phyloP scores from a whole-genome alignment of 441 rosid species.

The Gossypium armourianum region DNA sequence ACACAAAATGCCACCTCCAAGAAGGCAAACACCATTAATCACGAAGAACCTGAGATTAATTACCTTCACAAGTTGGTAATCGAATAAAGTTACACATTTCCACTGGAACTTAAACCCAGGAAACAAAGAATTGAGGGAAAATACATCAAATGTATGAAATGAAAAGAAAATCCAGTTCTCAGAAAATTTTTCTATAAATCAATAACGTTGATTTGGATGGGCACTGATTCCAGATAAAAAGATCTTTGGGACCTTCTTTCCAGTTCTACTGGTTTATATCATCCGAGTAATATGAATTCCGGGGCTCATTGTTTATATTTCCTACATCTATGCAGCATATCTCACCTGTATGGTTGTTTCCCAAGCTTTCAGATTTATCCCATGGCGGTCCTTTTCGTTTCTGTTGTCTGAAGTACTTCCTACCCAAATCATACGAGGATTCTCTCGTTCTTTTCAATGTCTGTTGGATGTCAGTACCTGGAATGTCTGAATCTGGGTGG shows the following conservation, averaged over 20 bases:
- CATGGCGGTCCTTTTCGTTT: constrained; percentile 37
- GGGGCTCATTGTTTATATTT: constrained; percentile 24
- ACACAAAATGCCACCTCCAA: neutral
- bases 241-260: constrained; percentile 23
- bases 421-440: neutral
- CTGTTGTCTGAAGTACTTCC: constrained; percentile 17
- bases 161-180: constrained; percentile 25
- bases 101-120: constrained; percentile 17
- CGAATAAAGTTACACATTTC: constrained; percentile 6
- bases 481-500: constrained; percentile 24
- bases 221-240: constrained; percentile 28
- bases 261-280: constrained; percentile 32
- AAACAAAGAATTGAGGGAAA: constrained; percentile 43
- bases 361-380: neutral
- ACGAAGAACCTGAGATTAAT: neutral
- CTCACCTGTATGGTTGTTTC: constrained; percentile 21
- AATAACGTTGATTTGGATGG: constrained; percentile 29
- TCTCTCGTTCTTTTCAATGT: constrained; percentile 31
- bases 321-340: constrained; percentile 27
- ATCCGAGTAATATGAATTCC: constrained; percentile 26
- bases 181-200: constrained; percentile 30
- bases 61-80: neutral
- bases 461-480: constrained; percentile 26
- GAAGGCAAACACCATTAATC: neutral
- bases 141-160: constrained; percentile 26